Evolutionary conservation across 768 basidiomycete species (phyloP), one percentile per base, ranked within the genome.

Genomic region (Leccinum fibrillosum): DNA sequence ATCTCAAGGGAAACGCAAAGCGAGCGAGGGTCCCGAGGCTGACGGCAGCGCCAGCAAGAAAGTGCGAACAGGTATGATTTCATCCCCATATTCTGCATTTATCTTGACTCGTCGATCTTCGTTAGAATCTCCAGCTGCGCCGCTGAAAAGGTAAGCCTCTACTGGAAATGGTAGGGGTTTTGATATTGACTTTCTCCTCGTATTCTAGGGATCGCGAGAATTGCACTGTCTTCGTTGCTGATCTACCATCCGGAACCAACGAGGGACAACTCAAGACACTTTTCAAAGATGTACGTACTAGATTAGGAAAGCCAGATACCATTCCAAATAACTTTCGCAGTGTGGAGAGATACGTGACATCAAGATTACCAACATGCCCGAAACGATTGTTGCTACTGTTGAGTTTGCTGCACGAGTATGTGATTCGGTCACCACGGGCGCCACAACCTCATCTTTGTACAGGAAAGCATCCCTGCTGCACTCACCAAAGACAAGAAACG

Each of bases 401-500:
- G 97, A 99, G 70, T 98, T 99, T 69, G 77, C 77, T 57, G 79
- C 84, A 28, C 77, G 87, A 60, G 84, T 75, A 59, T 35, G 53
- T 52, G 48, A 52, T 23, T 15, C 30, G 8, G 17, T 3, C 32
- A 10, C 6, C 49, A 4, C 19, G 26, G 34, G 32, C 19, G 52
- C 37, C n/a, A 19, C 6, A 9, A 34, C 8, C 48, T 61, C 15
- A 56, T 47, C 42, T 34, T 52, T 49, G 45, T 50, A 23, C 62
- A 93, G 88, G 92, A 92, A 15, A 83, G 82, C 57, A 81, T 98
- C 2, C 92, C 93, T 9, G 84, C 85, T 0, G 97, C 92, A 2
- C 78, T 96, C 39, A 96, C 94, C 0, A 95, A 93, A 69, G 96
- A 99, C 75, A 97, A 96, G 75, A 97, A 96, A 71, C 84, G 86